A percentile compares a stretch with the other conserved stretches of the same genome.
phyloP scores from a whole-genome alignment of 306 rosid genomes.

The Pueraria montana region DNA sequence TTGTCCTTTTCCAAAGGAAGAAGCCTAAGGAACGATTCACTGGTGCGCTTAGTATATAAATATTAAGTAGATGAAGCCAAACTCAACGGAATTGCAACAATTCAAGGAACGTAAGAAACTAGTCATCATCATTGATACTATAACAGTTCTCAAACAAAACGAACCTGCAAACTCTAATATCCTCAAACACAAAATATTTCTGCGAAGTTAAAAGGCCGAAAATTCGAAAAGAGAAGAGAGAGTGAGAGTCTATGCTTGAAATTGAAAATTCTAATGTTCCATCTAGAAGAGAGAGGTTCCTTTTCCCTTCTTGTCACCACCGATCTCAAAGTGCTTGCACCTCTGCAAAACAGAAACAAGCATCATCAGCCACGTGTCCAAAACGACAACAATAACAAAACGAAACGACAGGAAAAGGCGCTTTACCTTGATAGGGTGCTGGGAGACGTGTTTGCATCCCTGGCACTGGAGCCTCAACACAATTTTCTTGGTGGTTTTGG shows the following conservation, averaged over 20 bases:
- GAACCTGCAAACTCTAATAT: not conserved
- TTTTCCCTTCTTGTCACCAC: slow-evolving; percentile 67
- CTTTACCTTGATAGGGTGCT: slow-evolving; percentile 56
- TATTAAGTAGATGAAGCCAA: not conserved
- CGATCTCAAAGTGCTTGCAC: slow-evolving; percentile 66
- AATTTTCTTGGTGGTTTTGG: slow-evolving; percentile 63
- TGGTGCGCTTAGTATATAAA: no score
- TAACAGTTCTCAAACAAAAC: slow-evolving; percentile 24
- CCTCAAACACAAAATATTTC: not conserved
- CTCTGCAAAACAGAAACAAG: slow-evolving; percentile 47
- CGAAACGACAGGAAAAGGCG: not conserved
- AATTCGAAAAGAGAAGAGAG: no score
- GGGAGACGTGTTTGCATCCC: slow-evolving; percentile 67
- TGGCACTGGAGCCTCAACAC: slow-evolving; percentile 66
- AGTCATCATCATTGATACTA: slow-evolving; percentile 39
- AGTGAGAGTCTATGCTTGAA: no score
- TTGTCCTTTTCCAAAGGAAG: not conserved
- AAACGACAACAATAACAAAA: not conserved
- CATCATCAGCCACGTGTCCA: not conserved
- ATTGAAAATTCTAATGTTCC: slow-evolving; percentile 16
- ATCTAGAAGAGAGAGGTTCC: slow-evolving; percentile 64
- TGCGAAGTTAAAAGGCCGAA: not conserved
- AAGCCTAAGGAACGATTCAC: not conserved
- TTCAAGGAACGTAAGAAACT: not conserved
- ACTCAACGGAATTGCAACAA: not conserved